Evolutionary conservation across 208 protist species (phyloP).

Genomic region (Trypanosoma theileri): DNA sequence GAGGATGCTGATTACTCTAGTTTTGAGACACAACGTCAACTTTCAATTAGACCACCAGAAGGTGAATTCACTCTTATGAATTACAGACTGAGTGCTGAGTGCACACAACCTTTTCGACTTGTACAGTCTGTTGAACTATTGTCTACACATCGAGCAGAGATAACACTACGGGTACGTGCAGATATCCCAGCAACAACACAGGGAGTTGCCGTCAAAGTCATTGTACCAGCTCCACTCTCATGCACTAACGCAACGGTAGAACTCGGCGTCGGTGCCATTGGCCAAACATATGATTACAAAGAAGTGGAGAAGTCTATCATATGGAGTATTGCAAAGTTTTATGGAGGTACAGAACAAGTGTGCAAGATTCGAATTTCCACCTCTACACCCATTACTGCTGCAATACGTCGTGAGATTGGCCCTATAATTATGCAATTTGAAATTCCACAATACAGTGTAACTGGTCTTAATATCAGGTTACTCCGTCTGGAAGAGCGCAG

Average conservation of each 20-base stretch:
- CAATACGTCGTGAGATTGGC: constrained; percentile 57
- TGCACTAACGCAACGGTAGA: constrained; percentile 44
- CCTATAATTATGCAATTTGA: constrained; percentile 91
- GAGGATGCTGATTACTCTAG: constrained; percentile 55
- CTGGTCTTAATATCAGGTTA: constrained; percentile 45
- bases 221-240: constrained; percentile 47
- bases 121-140: constrained; percentile 52
- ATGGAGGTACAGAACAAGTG: constrained; percentile 60
- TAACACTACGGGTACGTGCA: constrained; percentile 45
- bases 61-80: constrained; percentile 92
- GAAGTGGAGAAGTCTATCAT: constrained; percentile 49
- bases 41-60: constrained; percentile 72
- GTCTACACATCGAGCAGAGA: constrained; percentile 37
- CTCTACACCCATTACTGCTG: constrained; percentile 34
- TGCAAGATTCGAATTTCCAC: constrained; percentile 58
- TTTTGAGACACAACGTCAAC: constrained; percentile 67
- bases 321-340: constrained; percentile 86
- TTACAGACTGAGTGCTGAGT: constrained; percentile 66
- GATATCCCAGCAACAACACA: constrained; percentile 40
- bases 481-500: constrained; percentile 80
- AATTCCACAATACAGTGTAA: constrained; percentile 82
- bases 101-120: constrained; percentile 61
- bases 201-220: constrained; percentile 39
- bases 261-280: constrained; percentile 30
- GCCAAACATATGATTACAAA: constrained; percentile 67